Evolutionary conservation across 257 asterid species (phyloP), one percentile per base, ranked within the genome.

Genomic region (Solanum habrochaites): DNA sequence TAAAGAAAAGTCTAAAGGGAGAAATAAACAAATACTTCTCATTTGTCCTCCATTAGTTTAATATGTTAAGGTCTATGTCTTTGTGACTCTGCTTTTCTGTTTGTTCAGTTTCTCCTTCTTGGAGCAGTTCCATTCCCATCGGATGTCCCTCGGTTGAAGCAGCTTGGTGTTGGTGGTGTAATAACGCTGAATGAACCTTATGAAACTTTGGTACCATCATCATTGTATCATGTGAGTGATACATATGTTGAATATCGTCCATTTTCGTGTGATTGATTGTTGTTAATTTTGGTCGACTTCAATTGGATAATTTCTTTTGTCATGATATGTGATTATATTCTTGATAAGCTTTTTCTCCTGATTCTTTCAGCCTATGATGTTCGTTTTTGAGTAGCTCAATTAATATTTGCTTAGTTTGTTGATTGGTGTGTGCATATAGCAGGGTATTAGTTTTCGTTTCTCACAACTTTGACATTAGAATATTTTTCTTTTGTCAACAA

Each of bases 81-180:
- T 10, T 21, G 62, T 85, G 82, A 18, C 82, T 86, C 70, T 72
- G 45, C 72, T 35, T 69, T 89, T 42, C 2, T 60, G 42, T 52
- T 77, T 85, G 43, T 83, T 52, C 89, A 96, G 99, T 96, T 94
- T 92, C 92, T 96, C 72, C 89, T 96, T 81, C 91, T 96, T 88
- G 99, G 99, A 85, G 99, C 98, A 37, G 99, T 96, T 91, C 99
- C 99, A 35, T 96, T 95, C 85, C 98, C 98, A 0, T 94, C 94
- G 80, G 99, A 96, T 86, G 99, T 96, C 42, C 96, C 92, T 40
- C 93, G 96, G 66, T 89, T 96, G 93, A 95, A 93, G 94, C 93
- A 89, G 90, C 96, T 96, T n/a, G 99, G 99, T 9, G 99, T 96
- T 90, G 98, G 98, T 90, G 98, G 99, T 85, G 98, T 96, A 7